Conservation (phyloP, 75 land plant genomes). For the Pinus tabuliformis region DNA sequence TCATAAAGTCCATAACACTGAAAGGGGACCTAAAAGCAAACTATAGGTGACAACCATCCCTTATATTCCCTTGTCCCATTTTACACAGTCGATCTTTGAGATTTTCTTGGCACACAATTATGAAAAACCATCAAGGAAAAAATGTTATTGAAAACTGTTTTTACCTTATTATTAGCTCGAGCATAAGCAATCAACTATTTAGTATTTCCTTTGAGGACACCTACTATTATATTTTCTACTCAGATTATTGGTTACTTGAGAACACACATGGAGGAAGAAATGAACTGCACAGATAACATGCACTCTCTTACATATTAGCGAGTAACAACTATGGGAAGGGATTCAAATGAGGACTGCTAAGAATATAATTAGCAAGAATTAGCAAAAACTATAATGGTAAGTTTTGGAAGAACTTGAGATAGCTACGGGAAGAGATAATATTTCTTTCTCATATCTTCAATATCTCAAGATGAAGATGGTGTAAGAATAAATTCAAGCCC, state of each 20-base stretch:
- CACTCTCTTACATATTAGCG: background rate
- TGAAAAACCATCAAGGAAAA: background rate
- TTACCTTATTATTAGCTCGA: slow-evolving; percentile 86
- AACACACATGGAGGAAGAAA: slow-evolving; percentile 89
- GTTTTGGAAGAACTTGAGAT: background rate
- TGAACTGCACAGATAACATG: slow-evolving; percentile 58
- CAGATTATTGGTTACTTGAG: slow-evolving; percentile 93
- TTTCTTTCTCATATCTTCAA: background rate
- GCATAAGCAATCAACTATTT: slow-evolving; percentile 97
- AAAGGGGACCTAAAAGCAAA: background rate
- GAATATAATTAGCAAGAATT: background rate
- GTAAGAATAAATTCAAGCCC: background rate
- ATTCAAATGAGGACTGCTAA: background rate
- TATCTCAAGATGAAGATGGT: background rate
- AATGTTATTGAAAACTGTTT: background rate
- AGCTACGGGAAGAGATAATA: background rate
- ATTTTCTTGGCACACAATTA: background rate
- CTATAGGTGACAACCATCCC: background rate
- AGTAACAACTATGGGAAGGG: background rate
- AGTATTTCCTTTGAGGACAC: slow-evolving; percentile 92
- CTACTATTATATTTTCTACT: slow-evolving; percentile 95
- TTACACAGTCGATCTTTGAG: background rate
- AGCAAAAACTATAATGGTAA: background rate
- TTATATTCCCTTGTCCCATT: background rate
- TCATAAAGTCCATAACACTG: background rate